phyloP scores from a whole-genome alignment of 2,329 filamentous ascomycete species.

The Byssochlamys sp. region DNA sequence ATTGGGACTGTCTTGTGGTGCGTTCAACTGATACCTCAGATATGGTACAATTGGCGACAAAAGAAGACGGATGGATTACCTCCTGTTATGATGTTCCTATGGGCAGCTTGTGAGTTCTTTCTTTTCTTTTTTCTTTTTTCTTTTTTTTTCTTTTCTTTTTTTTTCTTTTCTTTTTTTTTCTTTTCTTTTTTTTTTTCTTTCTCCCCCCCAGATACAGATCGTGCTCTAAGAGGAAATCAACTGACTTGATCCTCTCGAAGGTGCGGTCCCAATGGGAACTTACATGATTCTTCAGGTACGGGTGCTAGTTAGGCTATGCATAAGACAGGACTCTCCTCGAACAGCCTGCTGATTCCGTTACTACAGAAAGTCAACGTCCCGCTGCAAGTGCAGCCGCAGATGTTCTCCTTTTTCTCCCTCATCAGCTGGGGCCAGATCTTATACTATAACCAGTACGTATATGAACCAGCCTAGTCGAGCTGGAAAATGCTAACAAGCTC shows the following conservation, averaged over 20 bases:
- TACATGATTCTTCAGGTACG: slow-evolving; percentile 43
- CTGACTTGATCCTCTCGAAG: slow-evolving; percentile 17
- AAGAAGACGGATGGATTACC: slow-evolving; percentile 56
- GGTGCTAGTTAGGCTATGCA: neutral
- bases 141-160: no score
- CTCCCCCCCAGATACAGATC: neutral
- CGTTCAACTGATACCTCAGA: slow-evolving; percentile 34
- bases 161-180: no score
- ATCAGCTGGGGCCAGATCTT: slow-evolving; percentile 46
- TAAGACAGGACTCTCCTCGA: neutral
- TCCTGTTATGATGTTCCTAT: slow-evolving; percentile 52
- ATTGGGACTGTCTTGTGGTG: slow-evolving; percentile 35
- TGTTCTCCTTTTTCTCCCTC: slow-evolving; percentile 42
- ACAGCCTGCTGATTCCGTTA: neutral
- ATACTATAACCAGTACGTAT: slow-evolving; percentile 40
- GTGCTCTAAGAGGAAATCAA: neutral
- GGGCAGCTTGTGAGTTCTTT: slow-evolving; percentile 43
- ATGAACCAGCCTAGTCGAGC: slow-evolving; percentile 1
- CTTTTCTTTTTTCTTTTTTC: neutral
- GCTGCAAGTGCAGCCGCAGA: slow-evolving; percentile 46
- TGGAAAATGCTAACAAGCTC: neutral
- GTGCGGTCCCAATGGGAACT: slow-evolving; percentile 41
- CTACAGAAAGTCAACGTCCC: slow-evolving; percentile 47
- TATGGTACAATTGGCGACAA: slow-evolving; percentile 53
- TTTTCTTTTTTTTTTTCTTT: no score